phyloP scores from a whole-genome alignment of 2,329 filamentous ascomycete genomes.

The Aureobasidium leucospermi region DNA sequence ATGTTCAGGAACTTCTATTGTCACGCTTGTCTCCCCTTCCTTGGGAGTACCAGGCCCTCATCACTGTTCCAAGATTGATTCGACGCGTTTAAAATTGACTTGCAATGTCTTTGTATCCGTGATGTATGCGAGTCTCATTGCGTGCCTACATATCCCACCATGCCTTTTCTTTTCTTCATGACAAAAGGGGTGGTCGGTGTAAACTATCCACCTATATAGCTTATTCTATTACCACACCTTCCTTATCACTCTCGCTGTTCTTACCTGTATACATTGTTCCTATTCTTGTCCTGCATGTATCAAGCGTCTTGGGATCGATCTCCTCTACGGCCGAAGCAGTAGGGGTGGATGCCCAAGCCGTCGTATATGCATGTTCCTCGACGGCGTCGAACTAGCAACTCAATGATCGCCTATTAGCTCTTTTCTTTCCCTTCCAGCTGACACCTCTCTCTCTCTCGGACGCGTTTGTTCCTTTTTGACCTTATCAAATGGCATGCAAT shows the following conservation, averaged over 20 bases:
- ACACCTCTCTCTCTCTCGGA: background rate
- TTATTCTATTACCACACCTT: background rate
- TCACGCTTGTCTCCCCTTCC: conserved; percentile 7
- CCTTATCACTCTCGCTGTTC: background rate
- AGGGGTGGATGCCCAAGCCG: background rate
- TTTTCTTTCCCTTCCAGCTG: background rate
- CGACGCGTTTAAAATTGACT: conserved; percentile 9
- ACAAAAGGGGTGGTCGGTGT: background rate
- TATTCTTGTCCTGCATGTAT: background rate
- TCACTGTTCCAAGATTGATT: conserved; percentile 9
- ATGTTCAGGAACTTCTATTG: conserved; percentile 5
- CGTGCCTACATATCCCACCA: background rate
- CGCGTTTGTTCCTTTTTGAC: background rate
- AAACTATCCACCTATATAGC: background rate
- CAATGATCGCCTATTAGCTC: background rate
- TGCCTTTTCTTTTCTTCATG: background rate
- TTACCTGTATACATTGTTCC: background rate
- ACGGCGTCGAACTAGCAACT: background rate
- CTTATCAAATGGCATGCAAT: background rate
- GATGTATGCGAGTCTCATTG: conserved; percentile 11
- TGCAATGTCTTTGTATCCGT: conserved; percentile 3
- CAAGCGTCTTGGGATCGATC: too few relatives aligned
- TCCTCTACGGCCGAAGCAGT: background rate
- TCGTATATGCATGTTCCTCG: background rate
- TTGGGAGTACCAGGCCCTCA: conserved; percentile 9